Percentiles rank a stretch among this genome's conserved stretches.
Conservation (phyloP, 257 asterid species). For the Solanum pinnatisectum region DNA sequence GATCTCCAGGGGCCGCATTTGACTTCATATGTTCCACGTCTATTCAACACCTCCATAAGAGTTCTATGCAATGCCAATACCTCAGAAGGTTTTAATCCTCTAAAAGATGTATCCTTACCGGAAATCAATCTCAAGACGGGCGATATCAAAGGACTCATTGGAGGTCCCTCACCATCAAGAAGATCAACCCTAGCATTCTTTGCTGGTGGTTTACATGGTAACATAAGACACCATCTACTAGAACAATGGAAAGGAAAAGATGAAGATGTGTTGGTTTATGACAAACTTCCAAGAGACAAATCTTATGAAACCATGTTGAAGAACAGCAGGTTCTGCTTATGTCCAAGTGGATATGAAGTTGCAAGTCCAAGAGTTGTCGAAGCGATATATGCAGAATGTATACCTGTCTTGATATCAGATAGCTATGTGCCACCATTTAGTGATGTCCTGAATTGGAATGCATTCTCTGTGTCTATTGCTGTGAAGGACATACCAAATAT, state of each 20-base stretch:
- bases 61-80: conserved; percentile 81
- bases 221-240: conserved; percentile 50
- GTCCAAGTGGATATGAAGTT: conserved; percentile 45
- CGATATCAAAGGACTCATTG: conserved; percentile 46
- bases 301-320: conserved; percentile 23
- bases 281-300: conserved; percentile 11
- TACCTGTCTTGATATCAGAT: conserved; percentile 35
- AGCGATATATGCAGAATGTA: conserved; percentile 38
- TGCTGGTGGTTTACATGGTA: conserved; percentile 67
- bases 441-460: conserved; percentile 23
- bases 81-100: conserved; percentile 75
- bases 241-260: conserved; percentile 59
- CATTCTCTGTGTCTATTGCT: conserved; percentile 18
- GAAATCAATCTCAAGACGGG: conserved; percentile 73
- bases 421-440: conserved; percentile 29
- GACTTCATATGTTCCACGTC: conserved; percentile 41
- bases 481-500: conserved; percentile 22
- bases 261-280: conserved; percentile 19
- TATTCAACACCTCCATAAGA: conserved; percentile 64
- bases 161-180: conserved; percentile 57
- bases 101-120: conserved; percentile 57
- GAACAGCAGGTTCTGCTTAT: conserved; percentile 25
- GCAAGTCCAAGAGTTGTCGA: conserved; percentile 44
- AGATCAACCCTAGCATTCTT: conserved; percentile 70
- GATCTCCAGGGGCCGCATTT: conserved; percentile 55